Conservation (phyloP, 2,329 filamentous ascomycete genomes). For the Pseudogymnoascus sp. region DNA sequence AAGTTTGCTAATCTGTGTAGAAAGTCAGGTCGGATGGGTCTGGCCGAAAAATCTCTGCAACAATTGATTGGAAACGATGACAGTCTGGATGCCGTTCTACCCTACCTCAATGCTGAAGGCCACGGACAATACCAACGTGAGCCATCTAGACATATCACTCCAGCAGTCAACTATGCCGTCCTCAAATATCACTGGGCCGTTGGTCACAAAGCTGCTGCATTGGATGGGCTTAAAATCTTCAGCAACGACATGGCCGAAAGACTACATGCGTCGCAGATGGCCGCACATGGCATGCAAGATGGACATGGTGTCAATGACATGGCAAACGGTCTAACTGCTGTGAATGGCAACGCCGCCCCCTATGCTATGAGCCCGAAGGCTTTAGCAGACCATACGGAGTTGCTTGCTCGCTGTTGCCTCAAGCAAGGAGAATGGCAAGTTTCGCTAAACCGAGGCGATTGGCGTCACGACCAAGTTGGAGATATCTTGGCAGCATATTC, state of each 20-base stretch:
- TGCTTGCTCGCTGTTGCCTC: constrained; percentile 91
- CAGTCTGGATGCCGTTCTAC: constrained; percentile 53
- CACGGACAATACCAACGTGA: constrained; percentile 17
- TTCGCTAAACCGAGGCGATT: constrained; percentile 75
- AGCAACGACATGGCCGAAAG: constrained; percentile 49
- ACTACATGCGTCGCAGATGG: constrained; percentile 24
- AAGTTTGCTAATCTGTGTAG: constrained; percentile 98
- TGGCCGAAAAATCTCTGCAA: constrained; percentile 91
- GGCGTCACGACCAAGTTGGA: constrained; percentile 77
- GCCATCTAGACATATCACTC: constrained; percentile 29
- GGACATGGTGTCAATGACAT: constrained; percentile 35
- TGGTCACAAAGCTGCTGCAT: constrained; percentile 58
- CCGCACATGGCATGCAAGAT: constrained; percentile 23
- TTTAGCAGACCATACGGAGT: constrained; percentile 54
- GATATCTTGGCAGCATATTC: constrained; percentile 89
- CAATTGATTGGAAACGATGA: constrained; percentile 73
- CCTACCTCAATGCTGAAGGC: constrained; percentile 45
- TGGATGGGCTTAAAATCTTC: constrained; percentile 52
- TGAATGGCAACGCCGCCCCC: constrained; percentile 38
- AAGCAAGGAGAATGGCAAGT: constrained; percentile 97
- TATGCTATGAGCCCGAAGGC: constrained; percentile 31
- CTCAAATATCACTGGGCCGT: constrained; percentile 96
- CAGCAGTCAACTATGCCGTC: constrained; percentile 90
- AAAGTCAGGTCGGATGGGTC: constrained; percentile 87
- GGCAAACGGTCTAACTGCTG: constrained; percentile 13